Percentiles rank a stretch among this genome's conserved stretches.
Conservation (phyloP, 768 basidiomycete genomes). For the Naganishia vishniacii region DNA sequence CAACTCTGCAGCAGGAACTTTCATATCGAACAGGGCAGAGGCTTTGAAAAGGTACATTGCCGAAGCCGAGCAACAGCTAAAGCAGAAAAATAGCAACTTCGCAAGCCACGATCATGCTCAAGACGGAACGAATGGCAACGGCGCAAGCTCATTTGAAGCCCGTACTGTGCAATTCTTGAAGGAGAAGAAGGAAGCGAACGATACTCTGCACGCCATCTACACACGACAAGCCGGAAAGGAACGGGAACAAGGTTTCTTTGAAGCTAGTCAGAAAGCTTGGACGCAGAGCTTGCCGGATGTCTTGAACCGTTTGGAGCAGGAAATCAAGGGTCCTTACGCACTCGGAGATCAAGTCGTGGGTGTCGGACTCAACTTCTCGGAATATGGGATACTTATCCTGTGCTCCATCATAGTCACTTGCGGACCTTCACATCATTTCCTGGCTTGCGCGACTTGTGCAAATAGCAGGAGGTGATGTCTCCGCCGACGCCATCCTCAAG, state of each 20-base stretch:
- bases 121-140: not conserved
- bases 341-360: conserved; percentile 65
- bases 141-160: conserved; percentile 33
- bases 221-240: conserved; percentile 37
- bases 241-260: conserved; percentile 42
- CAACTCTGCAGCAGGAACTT: conserved; percentile 43
- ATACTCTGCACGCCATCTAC: conserved; percentile 41
- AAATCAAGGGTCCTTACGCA: conserved; percentile 44
- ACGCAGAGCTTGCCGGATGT: conserved; percentile 44
- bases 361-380: not conserved
- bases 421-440: conserved; percentile 71
- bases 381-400: not conserved
- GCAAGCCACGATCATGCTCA: conserved; percentile 7
- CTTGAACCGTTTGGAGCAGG: conserved; percentile 39
- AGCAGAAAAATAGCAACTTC: conserved; percentile 8
- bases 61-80: conserved; percentile 51
- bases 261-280: conserved; percentile 45
- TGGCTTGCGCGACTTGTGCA: conserved; percentile 64
- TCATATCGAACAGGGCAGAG: conserved; percentile 54
- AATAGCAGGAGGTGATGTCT: conserved; percentile 56
- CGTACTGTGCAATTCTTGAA: conserved; percentile 44
- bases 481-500: conserved; percentile 34
- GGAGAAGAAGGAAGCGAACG: conserved; percentile 44
- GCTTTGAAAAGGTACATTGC: conserved; percentile 55
- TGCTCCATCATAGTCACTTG: conserved; percentile 54